Percentiles rank a stretch among this genome's conserved stretches.
Conservation (phyloP, 306 rosid species). For the Myrica gale region DNA sequence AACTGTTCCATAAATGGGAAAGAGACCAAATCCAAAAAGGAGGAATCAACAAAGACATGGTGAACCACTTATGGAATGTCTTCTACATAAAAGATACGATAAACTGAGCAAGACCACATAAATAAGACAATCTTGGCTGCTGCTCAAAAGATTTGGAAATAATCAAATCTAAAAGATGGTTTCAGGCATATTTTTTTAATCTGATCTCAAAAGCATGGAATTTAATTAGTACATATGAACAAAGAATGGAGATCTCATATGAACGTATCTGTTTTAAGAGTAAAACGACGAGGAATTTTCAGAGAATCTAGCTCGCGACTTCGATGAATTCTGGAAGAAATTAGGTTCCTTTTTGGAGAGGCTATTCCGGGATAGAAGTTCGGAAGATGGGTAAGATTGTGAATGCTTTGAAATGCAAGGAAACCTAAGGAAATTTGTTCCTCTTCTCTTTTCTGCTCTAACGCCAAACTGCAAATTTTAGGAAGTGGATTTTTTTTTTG, state of each 20-base stretch:
- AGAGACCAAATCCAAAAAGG: slow-evolving; percentile 58
- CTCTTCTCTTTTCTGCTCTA: not conserved
- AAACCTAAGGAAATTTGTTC: not conserved
- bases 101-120: slow-evolving; percentile 28
- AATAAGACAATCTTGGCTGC: slow-evolving; percentile 37
- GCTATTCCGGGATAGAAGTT: not conserved
- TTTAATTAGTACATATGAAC: not conserved
- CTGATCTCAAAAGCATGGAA: not conserved
- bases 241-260: not conserved
- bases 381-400: not conserved
- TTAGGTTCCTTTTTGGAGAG: not conserved
- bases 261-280: not conserved
- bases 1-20: slow-evolving; percentile 67
- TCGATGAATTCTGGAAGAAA: not conserved
- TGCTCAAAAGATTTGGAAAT: slow-evolving; percentile 7
- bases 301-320: not conserved
- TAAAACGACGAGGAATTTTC: not conserved
- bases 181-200: not conserved
- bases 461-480: not conserved
- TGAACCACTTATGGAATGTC: slow-evolving; percentile 39
- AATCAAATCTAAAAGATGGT: not conserved
- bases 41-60: slow-evolving; percentile 46
- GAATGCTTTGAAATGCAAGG: not conserved
- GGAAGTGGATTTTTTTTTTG: not conserved
- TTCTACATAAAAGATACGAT: slow-evolving; percentile 22